These are phyloP conservation scores for Russula virescens DNA, from an alignment of 768 basidiomycete genomes.

Conservation along the genomic window DNA sequence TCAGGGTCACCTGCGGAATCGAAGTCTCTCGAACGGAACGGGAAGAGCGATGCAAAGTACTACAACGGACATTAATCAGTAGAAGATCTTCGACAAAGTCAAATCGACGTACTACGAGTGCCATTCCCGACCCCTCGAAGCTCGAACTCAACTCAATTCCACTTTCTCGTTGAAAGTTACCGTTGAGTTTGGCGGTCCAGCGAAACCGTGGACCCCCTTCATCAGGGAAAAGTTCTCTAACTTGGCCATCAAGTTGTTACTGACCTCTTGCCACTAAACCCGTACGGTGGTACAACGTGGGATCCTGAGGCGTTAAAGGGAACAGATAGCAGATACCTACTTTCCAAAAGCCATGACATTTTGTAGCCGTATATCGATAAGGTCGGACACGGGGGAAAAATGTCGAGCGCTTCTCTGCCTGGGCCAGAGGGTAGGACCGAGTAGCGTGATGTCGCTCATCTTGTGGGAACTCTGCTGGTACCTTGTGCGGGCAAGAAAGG, in stretches of 20 bases:
- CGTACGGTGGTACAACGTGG: neutral
- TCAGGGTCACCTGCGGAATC: neutral
- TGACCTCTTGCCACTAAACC: conserved; percentile 9
- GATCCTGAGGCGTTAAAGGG: neutral
- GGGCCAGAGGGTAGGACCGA: conserved; percentile 11
- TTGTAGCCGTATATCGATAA: conserved; percentile 14
- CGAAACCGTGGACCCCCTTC: neutral
- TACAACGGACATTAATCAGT: neutral
- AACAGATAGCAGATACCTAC: neutral
- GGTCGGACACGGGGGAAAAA: conserved; percentile 2
- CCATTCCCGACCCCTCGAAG: neutral
- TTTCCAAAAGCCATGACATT: conserved; percentile 16
- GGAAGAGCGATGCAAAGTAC: conserved; percentile 12
- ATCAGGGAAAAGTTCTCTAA: neutral
- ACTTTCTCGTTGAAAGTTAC: neutral
- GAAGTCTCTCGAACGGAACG: conserved; percentile 1
- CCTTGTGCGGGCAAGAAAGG: neutral
- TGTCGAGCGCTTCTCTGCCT: conserved; percentile 2
- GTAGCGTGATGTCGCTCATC: conserved; percentile 5
- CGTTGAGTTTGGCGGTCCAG: conserved; percentile 16
- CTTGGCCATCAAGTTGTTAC: neutral
- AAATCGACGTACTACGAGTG: conserved; percentile 10
- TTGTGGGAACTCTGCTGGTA: conserved; percentile 1
- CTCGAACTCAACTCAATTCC: neutral
- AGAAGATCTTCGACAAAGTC: too few relatives aligned